Base-by-base conservation (phyloP, 805 yeast species). In the Saturnispora diversa region DNA sequence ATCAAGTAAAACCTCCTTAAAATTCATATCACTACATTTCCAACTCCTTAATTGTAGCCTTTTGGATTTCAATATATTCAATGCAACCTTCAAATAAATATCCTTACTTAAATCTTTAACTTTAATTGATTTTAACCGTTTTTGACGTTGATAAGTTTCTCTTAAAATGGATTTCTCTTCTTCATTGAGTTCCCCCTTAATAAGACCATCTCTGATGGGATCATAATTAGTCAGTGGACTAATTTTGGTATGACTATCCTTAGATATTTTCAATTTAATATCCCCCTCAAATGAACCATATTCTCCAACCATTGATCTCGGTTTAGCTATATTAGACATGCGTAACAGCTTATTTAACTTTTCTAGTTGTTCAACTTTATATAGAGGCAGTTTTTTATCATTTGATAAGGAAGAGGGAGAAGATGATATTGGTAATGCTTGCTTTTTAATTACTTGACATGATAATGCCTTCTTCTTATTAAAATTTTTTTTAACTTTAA, bases 301-400 rank as follows among this genome's bases (percentile, higher is more conserved):
- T 22, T 42, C 43, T 12, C 34, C 35, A 3, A 29, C 30, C 20
- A 42, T 31, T 3, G 45, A 47, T n/a, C 45, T 31, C n/a, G 56
- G 56, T 32, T 40, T 50, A 1, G 50, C 44, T 12, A 37, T 41
- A 20, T 40, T 40, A 5, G 56, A 46, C 42, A 48, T 42, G 5
- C 44, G 40, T 10, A 44, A 32, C 20, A 52, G 39, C 4, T 34
- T 25, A n/a, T 40, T 39, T 15, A 44, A 34, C 8, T 40, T 40
- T 26, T 41, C 29, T 9, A 49, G 20, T 19, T 50, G 53, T 17
- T 42, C 45, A 12, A 39, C 31, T 30, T 45, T 52, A 26, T 49
- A 46, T 1, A 44, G 29, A 6, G 53, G 44, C 6, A 50, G 9
- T 8, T 42, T 39, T 15, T 40, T 44, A 19, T 35, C 40, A 9